phyloP scores from a whole-genome alignment of 1,284 basidiomycete species.

The Coniferiporia sulphurascens region DNA sequence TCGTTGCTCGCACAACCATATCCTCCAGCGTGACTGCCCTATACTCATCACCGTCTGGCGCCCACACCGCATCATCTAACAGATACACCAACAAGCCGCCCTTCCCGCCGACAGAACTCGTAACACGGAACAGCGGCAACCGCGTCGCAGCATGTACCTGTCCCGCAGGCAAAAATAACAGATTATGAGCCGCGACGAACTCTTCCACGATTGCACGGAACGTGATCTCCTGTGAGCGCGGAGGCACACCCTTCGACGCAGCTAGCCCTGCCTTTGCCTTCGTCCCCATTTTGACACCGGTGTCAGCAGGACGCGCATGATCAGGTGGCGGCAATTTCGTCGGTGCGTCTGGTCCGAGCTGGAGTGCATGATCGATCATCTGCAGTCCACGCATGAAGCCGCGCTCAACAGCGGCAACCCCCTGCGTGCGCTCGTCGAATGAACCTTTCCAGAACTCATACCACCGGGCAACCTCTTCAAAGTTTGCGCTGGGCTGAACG shows the following conservation, averaged over 20 bases:
- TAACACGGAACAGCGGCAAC: conserved; percentile 83
- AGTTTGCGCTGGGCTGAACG: conserved; percentile 73
- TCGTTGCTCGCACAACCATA: conserved; percentile 61
- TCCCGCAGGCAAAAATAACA: conserved; percentile 85
- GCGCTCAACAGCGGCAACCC: conserved; percentile 57
- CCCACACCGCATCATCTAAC: conserved; percentile 86
- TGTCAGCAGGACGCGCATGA: conserved; percentile 37
- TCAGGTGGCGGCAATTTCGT: conserved; percentile 64
- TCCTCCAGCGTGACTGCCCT: conserved; percentile 61
- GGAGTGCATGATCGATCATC: conserved; percentile 90
- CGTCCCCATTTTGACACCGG: conserved; percentile 24
- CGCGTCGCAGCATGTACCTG: conserved; percentile 77
- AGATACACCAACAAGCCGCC: conserved; percentile 84
- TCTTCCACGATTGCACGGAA: conserved; percentile 92
- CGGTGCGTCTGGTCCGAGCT: conserved; percentile 72
- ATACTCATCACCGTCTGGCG: conserved; percentile 51
- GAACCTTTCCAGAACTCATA: conserved; percentile 83
- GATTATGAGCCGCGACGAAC: conserved; percentile 73
- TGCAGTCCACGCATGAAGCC: conserved; percentile 86
- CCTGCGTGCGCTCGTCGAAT: conserved; percentile 68
- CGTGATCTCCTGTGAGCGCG: conserved; percentile 72
- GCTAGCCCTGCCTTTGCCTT: background rate
- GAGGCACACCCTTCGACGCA: conserved; percentile 35
- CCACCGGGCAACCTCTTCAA: conserved; percentile 92
- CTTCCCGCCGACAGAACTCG: conserved; percentile 71